Conservation (phyloP, 495 filamentous ascomycete genomes). For the Parachaetomium inaequale region DNA sequence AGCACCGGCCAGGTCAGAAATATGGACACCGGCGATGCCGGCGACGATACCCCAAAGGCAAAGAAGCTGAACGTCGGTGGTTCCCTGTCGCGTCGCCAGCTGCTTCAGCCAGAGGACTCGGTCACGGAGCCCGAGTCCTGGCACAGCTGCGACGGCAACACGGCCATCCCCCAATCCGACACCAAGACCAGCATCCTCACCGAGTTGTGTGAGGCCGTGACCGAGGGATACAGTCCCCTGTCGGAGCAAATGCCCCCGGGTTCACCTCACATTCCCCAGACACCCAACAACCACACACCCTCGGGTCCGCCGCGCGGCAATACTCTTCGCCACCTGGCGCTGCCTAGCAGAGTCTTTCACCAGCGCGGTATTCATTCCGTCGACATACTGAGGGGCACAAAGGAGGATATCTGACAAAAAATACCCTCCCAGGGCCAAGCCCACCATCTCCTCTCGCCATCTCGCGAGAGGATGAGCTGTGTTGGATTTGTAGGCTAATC, state of each 20-base stretch:
- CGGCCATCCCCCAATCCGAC: conserved; percentile 11
- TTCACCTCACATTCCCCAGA: not conserved
- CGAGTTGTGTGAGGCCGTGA: conserved; percentile 28
- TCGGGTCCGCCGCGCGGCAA: not conserved
- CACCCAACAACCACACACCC: not conserved
- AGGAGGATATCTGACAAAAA: not conserved
- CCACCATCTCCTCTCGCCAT: not conserved
- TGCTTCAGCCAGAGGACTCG: conserved; percentile 8
- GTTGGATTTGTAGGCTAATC: not conserved
- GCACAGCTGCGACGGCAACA: not conserved
- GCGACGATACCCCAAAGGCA: conserved; percentile 5
- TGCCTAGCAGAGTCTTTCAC: not conserved
- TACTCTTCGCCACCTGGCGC: not conserved
- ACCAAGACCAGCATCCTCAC: conserved; percentile 29
- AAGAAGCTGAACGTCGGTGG: not conserved
- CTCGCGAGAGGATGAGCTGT: not conserved
- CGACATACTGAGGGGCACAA: not conserved
- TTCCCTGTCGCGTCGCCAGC: conserved; percentile 14
- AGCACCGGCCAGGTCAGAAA: not conserved
- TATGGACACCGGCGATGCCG: not conserved
- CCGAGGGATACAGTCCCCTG: conserved; percentile 27
- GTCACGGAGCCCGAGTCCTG: not conserved
- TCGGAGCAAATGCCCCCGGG: conserved; percentile 2
- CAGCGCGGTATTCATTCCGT: not conserved
- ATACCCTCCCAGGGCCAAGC: not conserved